phyloP scores from a whole-genome alignment of 768 basidiomycete genomes.

The Russula dissimulans region DNA sequence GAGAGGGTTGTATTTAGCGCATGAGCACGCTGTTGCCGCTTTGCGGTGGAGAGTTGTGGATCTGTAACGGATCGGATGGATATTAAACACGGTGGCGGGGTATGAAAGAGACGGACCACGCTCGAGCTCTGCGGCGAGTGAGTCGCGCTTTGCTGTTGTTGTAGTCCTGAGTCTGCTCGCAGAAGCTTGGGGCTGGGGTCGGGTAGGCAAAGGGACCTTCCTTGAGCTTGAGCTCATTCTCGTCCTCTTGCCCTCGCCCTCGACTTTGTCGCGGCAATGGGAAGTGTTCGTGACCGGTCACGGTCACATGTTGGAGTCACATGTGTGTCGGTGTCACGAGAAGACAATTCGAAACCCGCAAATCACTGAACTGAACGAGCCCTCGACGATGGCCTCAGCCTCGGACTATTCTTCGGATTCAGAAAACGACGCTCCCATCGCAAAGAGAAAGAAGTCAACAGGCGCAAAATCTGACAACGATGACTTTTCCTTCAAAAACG shows the following conservation, averaged over 20 bases:
- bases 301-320: neutral
- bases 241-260: neutral
- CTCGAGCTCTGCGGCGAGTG: slow-evolving; percentile 58
- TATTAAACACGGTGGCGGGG: too few relatives aligned
- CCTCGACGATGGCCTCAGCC: neutral
- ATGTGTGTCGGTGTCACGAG: neutral
- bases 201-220: neutral
- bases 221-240: neutral
- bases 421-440: slow-evolving; percentile 9
- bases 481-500: slow-evolving; percentile 29
- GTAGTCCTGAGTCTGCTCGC: slow-evolving; percentile 20
- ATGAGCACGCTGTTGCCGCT: slow-evolving; percentile 57
- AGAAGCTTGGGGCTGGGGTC: neutral
- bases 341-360: neutral
- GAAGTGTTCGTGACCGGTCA: neutral
- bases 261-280: too few relatives aligned
- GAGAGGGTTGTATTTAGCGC: slow-evolving; percentile 53
- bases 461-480: slow-evolving; percentile 21
- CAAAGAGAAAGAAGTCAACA: slow-evolving; percentile 6
- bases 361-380: neutral
- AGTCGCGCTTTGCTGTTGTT: slow-evolving; percentile 48
- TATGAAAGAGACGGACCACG: slow-evolving; percentile 33
- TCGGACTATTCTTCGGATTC: slow-evolving; percentile 13
- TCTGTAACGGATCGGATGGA: slow-evolving; percentile 31
- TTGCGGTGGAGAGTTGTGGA: slow-evolving; percentile 55